phyloP scores from a whole-genome alignment of 768 basidiomycete species.

The Tremella mesenterica region DNA sequence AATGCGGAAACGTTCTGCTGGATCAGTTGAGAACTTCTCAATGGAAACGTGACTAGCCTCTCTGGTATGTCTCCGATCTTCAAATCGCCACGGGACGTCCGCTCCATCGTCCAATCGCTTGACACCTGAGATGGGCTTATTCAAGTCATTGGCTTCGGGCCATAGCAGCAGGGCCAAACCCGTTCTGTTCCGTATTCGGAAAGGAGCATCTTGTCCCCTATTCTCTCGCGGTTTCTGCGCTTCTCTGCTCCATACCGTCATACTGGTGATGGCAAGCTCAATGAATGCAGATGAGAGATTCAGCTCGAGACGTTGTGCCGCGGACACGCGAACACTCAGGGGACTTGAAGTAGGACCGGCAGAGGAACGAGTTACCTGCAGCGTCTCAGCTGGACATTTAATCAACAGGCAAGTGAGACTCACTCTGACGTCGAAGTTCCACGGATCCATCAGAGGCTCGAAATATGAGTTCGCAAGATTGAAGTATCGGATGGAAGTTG shows the following conservation, averaged over 20 bases:
- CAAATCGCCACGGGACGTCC: constrained; percentile 87
- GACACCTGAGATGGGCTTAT: constrained; percentile 47
- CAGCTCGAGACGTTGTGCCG: constrained; percentile 75
- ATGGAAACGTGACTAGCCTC: constrained; percentile 55
- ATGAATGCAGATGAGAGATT: constrained; percentile 86
- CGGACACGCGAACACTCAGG: constrained; percentile 56
- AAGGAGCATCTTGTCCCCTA: constrained; percentile 85
- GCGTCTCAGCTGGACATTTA: not conserved
- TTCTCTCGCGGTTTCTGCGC: constrained; percentile 63
- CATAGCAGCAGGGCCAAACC: constrained; percentile 76
- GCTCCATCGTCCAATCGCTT: constrained; percentile 65
- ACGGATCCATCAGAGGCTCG: constrained; percentile 96
- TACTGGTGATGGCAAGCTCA: constrained; percentile 67
- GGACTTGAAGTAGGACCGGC: constrained; percentile 34
- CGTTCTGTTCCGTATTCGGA: constrained; percentile 81
- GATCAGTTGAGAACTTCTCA: not conserved
- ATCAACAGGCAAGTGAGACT: constrained; percentile 14
- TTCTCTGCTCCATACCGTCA: constrained; percentile 67
- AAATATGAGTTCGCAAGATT: constrained; percentile 95
- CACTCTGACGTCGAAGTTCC: constrained; percentile 73
- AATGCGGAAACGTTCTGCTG: constrained; percentile 56
- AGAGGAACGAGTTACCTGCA: constrained; percentile 26
- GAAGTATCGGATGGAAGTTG: constrained; percentile 85
- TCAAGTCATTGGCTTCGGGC: constrained; percentile 65
- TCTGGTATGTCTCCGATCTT: constrained; percentile 87